Evolutionary conservation across 148 eudicot species (phyloP), one percentile per base, ranked within the genome.

Genomic region (Silene conica): DNA sequence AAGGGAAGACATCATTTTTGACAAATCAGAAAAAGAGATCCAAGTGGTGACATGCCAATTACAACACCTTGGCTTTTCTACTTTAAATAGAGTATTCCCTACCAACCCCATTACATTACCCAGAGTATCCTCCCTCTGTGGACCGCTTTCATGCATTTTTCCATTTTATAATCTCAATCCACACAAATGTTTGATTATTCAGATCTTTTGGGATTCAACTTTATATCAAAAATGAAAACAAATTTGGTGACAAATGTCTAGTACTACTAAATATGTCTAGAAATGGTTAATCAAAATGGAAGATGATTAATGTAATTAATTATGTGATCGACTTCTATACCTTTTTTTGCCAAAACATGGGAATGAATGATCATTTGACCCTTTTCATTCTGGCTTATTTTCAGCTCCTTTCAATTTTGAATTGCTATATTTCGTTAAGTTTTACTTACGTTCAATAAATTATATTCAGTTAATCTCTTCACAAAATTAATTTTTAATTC

Each of bases 201-300:
- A 31, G 67, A 63, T 63, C 31, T 63, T 63, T 63, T 63, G 1
- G 9, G 43, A 19, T 28, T 31, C 34, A 5, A 3, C 34, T 31
- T 31, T 31, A 31, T 31, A 31, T 31, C 34, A 31, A 23, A 22
- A 3, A 5, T 15, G 12, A 31, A 63, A 14, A 63, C 6, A 25
- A 14, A 14, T 59, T n/a, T 4, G 22, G 23, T 21, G 12, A 62
- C 34, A 62, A 25, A 25, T 23, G 15, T 62, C 38, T 23, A 25
- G 18, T 23, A 3, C 2, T 62, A 26, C 1, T 41, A 62, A 62
- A n/a, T n/a, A n/a, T 26, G 67, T 11, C 45, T 31, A 63, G 1
- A 63, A 63, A 63, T 63, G 45, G 67, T 21, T 63, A 63, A 63
- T 63, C 43, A 63, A 28, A 63, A 28, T 63, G 43, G 43, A 38